Evolutionary conservation across 169 alveolate genomes (phyloP).

Genomic region (Babesia caballi): DNA sequence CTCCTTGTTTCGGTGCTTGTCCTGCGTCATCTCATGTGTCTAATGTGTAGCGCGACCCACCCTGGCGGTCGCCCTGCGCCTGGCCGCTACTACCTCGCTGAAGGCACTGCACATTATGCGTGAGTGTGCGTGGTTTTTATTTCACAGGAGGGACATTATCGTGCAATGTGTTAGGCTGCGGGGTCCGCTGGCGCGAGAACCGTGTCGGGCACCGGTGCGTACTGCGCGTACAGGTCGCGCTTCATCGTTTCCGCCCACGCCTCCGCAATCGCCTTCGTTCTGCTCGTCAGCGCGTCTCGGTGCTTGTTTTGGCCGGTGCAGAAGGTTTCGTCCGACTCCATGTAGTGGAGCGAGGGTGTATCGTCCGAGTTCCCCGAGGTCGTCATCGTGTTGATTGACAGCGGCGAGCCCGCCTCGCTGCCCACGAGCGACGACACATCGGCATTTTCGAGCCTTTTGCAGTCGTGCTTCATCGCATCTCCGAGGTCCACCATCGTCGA

Average conservation of each 20-base stretch:
- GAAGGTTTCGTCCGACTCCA: not conserved
- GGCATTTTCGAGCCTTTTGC: not conserved
- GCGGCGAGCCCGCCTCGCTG: not conserved
- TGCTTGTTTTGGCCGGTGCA: not conserved
- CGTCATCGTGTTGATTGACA: slow-evolving; percentile 24
- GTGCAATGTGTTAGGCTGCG: not conserved
- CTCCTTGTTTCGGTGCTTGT: slow-evolving; percentile 22
- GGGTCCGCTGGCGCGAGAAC: not conserved
- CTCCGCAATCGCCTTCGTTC: not conserved
- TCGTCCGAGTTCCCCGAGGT: not conserved
- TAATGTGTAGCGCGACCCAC: slow-evolving; percentile 20
- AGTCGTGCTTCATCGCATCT: not conserved
- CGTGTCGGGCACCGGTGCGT: slow-evolving; percentile 29
- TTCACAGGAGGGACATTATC: not conserved
- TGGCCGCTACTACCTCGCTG: slow-evolving; percentile 13
- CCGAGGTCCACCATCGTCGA: slow-evolving; percentile 24
- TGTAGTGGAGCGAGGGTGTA: not conserved
- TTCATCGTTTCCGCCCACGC: slow-evolving; percentile 6
- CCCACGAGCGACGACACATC: not conserved
- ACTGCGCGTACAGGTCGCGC: slow-evolving; percentile 7
- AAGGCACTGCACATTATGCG: slow-evolving; percentile 11
- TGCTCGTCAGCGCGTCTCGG: not conserved
- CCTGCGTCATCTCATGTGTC: slow-evolving; percentile 2
- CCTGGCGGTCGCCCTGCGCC: slow-evolving; percentile 17
- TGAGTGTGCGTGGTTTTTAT: not conserved